Percentiles rank a stretch among this genome's conserved stretches.
Evolutionary conservation across 176 grass and related monocot species (phyloP).

Genomic region (Tillandsia leiboldiana): DNA sequence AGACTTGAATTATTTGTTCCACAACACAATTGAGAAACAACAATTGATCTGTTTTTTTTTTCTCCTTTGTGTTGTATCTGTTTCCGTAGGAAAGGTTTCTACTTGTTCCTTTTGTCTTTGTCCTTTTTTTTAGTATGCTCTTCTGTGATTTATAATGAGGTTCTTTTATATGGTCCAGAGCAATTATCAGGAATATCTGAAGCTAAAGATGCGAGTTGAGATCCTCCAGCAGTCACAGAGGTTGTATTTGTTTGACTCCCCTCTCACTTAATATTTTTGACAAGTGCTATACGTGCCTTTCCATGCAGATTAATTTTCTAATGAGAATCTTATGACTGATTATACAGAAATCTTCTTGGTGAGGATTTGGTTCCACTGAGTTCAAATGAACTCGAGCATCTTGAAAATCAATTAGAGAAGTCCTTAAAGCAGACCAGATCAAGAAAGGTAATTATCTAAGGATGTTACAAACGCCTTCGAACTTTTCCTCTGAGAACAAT

Average conservation of each 20-base stretch:
- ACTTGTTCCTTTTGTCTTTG: background rate
- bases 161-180: constrained; percentile 24
- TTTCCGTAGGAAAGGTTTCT: too few relatives aligned
- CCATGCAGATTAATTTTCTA: background rate
- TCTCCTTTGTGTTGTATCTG: too few relatives aligned
- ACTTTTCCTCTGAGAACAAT: too few relatives aligned
- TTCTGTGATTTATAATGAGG: background rate
- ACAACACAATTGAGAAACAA: too few relatives aligned
- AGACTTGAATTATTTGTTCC: too few relatives aligned
- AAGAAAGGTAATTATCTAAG: constrained; percentile 45
- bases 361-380: constrained; percentile 61
- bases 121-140: background rate
- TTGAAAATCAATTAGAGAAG: constrained; percentile 66
- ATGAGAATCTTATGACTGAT: background rate
- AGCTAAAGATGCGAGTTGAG: constrained; percentile 58
- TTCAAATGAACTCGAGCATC: constrained; percentile 48
- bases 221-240: constrained; percentile 76
- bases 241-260: constrained; percentile 19
- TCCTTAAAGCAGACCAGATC: constrained; percentile 67
- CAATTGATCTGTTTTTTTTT: too few relatives aligned
- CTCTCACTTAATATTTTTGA: background rate
- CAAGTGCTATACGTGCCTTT: background rate
- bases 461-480: background rate
- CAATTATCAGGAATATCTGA: constrained; percentile 77
- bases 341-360: constrained; percentile 71